A percentile compares a stretch with the other conserved stretches of the same genome.
Conservation (phyloP, 2,329 filamentous ascomycete species). For the Pochonia chlamydosporia region DNA sequence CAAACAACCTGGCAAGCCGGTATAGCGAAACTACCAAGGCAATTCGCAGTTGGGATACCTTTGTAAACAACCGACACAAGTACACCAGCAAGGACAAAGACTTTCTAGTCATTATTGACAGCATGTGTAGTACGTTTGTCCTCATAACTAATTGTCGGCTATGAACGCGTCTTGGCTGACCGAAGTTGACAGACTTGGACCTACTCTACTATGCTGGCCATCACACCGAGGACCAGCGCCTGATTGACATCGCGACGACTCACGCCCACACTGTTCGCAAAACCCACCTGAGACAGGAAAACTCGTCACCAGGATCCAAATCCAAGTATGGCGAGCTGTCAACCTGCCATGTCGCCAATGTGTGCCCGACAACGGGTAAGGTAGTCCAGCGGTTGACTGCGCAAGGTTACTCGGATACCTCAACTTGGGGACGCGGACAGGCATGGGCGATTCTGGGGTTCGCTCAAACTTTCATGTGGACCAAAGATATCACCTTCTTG, state of each 20-base stretch:
- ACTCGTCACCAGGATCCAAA: background rate
- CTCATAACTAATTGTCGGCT: background rate
- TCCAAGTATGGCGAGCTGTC: slow-evolving; percentile 19
- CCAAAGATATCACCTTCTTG: slow-evolving; percentile 32
- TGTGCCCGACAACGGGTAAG: slow-evolving; percentile 32
- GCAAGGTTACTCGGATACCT: slow-evolving; percentile 38
- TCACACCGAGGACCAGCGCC: slow-evolving; percentile 20
- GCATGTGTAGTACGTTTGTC: slow-evolving; percentile 25
- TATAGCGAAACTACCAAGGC: slow-evolving; percentile 34
- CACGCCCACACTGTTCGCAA: slow-evolving; percentile 34
- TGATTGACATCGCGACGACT: slow-evolving; percentile 28
- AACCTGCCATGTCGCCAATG: slow-evolving; percentile 39
- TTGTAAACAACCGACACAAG: slow-evolving; percentile 19
- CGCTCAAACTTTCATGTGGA: slow-evolving; percentile 35
- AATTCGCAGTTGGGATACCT: slow-evolving; percentile 43
- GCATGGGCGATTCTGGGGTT: slow-evolving; percentile 44
- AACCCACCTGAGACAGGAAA: slow-evolving; percentile 31
- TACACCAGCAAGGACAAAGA: slow-evolving; percentile 22
- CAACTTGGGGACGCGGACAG: slow-evolving; percentile 44
- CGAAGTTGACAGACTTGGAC: slow-evolving; percentile 21
- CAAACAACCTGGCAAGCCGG: slow-evolving; percentile 35
- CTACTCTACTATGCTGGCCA: slow-evolving; percentile 31
- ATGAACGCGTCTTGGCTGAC: background rate
- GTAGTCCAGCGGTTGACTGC: slow-evolving; percentile 31
- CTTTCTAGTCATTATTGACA: slow-evolving; percentile 35